Percentiles rank a stretch among this genome's conserved stretches.
These are phyloP conservation scores for Chlamydomonas applanata DNA, from an alignment of 139 green algal species.

Conservation along the genomic window DNA sequence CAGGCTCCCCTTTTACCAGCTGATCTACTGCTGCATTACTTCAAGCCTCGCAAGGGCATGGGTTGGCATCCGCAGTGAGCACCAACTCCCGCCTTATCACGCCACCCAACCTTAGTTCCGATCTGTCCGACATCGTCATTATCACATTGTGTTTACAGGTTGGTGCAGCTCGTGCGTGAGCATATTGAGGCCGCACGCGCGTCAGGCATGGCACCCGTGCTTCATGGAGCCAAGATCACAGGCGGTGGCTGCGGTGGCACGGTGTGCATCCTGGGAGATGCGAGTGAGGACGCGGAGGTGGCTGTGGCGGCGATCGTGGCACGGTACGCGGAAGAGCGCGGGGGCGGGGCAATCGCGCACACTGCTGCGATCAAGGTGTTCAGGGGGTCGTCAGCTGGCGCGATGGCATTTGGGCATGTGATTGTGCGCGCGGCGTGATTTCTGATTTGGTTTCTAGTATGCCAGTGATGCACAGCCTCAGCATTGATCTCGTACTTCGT, in stretches of 20 bases:
- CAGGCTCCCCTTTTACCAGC: too few species aligned
- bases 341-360: not conserved
- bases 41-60: too few species aligned
- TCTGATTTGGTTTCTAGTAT: too few species aligned
- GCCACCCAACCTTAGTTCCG: too few species aligned
- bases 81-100: too few species aligned
- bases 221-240: constrained; percentile 95
- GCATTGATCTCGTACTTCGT: too few species aligned
- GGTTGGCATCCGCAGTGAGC: too few species aligned
- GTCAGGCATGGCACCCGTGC: constrained; percentile 14
- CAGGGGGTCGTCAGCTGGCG: constrained; percentile 13
- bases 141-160: constrained; percentile 1
- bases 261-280: constrained; percentile 70
- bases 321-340: constrained; percentile 5
- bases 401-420: constrained; percentile 14
- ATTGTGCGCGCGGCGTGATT: too few species aligned
- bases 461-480: too few species aligned
- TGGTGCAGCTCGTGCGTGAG: constrained; percentile 73
- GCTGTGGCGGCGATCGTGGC: constrained; percentile 20
- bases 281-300: constrained; percentile 18
- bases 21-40: too few species aligned
- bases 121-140: too few species aligned
- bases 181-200: constrained; percentile 32
- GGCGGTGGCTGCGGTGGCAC: constrained; percentile 88
- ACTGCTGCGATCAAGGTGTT: constrained; percentile 6